Evolutionary conservation across 495 filamentous ascomycete species (phyloP), one percentile per base, ranked within the genome.

Genomic region (Beverwykella pulmonaria): DNA sequence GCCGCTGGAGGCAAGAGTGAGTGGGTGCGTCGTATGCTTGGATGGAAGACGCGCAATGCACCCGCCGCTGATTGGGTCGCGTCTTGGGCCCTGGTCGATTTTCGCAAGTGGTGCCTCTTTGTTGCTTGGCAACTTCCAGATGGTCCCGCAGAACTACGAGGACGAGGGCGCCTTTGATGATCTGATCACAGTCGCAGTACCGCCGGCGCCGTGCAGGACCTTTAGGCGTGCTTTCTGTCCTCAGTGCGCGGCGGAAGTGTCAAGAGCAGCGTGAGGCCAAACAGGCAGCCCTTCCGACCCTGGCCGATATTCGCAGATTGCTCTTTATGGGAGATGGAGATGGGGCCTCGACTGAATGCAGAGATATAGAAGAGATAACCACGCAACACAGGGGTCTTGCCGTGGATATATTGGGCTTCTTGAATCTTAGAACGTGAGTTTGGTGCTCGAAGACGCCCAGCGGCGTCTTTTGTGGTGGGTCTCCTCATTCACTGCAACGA

Each of bases 391-490:
- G 34, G 54, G 54, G 10, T 23, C 54, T 39, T 26, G 54, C 26
- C 5, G 30, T 57, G 36, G 19, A 34, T 57, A 36, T 55, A 57
- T 57, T 27, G 54, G 22, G n/a, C 12, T 34, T n/a, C 54, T 27
- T 36, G 10, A 20, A 34, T 36, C 52, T 22, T 55, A 55, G 52
- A 55, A 55, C 52, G 15, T 23, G 52, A 34, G 52, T 30, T 57
- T 44, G 17, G 36, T 22, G 30, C 32, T 41, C 30, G 34, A 19
- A n/a, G 3, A 44, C 15, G 39, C 39, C 39, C 39, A 44, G n/a
- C n/a, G n/a, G n/a, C 39, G 17, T 4, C 15, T 3, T 4, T 44
- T 3, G 6, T 44, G 6, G 39, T 44, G 39, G 39, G 39, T n/a
- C 39, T 44, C 39, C 39, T 12, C n/a, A n/a, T 34, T 34, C 30